Evolutionary conservation across 2,329 filamentous ascomycete species (phyloP), one percentile per base, ranked within the genome.

Genomic region (Zymoseptoria brevis): DNA sequence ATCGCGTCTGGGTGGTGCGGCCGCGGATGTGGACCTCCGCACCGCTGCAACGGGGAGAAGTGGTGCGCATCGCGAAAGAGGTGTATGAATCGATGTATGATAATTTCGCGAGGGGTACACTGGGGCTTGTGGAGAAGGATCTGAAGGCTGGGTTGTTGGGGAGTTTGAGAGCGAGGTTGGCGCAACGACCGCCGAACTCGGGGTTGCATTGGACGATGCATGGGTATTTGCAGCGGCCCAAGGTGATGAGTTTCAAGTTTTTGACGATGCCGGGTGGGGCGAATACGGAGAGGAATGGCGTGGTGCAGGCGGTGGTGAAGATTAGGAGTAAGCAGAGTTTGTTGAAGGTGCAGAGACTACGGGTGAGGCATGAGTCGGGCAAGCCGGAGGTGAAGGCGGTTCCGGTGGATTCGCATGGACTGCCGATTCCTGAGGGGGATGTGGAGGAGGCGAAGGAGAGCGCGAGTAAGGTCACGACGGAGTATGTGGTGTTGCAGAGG

Each of bases 401-500:
- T 74, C 56, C 69, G 50, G 54, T 67, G 53, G 69, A 70, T 63
- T 51, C 59, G 24, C 58, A 63, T 52, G 64, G 66, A 5, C 59
- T 59, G 29, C 64, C 64, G 50, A 60, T 69, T 74, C 30, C 72
- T 70, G 63, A 74, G 75, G 65, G 73, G 66, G 35, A 75, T 70
- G 53, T 59, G 30, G 64, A 62, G 22, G 62, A 68, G n/a, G 64
- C 66, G 16, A 75, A 75, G 67, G 67, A 57, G 53, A 62, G 72
- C 55, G 75, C 75, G 50, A 51, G 41, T 29, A 65, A 64, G 68
- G 74, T 75, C 62, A 74, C 74, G 61, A 73, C 71, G 1, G 80
- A 82, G 67, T 80, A 82, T 61, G 65, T 82, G 29, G 79, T 82
- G 13, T 65, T 82, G 22, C 80, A 82, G 70, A 75, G 76, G 67